Evolutionary conservation across 805 yeast genomes (phyloP).

Genomic region (Clavispora fructus): DNA sequence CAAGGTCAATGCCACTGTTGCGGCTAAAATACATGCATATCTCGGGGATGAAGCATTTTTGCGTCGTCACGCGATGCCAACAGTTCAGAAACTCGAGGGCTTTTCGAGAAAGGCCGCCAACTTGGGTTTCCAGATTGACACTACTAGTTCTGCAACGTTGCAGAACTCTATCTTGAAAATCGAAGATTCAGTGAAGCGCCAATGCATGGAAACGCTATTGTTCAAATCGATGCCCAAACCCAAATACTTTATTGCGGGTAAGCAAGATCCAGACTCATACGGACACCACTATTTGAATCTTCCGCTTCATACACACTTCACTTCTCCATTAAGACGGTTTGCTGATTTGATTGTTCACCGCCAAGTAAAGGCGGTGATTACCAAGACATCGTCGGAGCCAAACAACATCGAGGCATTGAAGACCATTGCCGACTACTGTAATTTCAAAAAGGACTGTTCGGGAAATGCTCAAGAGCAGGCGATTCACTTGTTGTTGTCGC

Average conservation of each 20-base stretch:
- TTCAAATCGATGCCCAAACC: slow-evolving; percentile 82
- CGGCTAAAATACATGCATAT: slow-evolving; percentile 67
- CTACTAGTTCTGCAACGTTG: slow-evolving; percentile 64
- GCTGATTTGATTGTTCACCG: slow-evolving; percentile 91
- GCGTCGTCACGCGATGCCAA: slow-evolving; percentile 84
- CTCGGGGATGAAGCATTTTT: slow-evolving; percentile 79
- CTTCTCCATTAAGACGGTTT: slow-evolving; percentile 87
- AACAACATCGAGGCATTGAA: slow-evolving; percentile 62
- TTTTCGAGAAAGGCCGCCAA: slow-evolving; percentile 67
- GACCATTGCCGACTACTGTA: slow-evolving; percentile 86
- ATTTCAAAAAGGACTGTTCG: slow-evolving; percentile 93
- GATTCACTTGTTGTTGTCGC: slow-evolving; percentile 77
- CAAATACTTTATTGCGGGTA: slow-evolving; percentile 84
- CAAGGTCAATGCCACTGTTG: slow-evolving; percentile 80
- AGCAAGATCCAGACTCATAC: slow-evolving; percentile 69
- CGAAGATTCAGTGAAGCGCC: slow-evolving; percentile 56
- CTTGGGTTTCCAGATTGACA: slow-evolving; percentile 66
- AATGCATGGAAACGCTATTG: slow-evolving; percentile 72
- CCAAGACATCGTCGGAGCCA: slow-evolving; percentile 30
- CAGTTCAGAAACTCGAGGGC: slow-evolving; percentile 71
- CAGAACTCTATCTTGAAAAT: slow-evolving; percentile 65
- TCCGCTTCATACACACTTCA: slow-evolving; percentile 88
- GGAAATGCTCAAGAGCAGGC: slow-evolving; percentile 92
- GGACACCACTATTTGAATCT: slow-evolving; percentile 78
- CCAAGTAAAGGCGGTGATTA: slow-evolving; percentile 69